Evolutionary conservation across 1,139 yeast genomes (phyloP), one percentile per base, ranked within the genome.

Genomic region (Nadsonia commutata): DNA sequence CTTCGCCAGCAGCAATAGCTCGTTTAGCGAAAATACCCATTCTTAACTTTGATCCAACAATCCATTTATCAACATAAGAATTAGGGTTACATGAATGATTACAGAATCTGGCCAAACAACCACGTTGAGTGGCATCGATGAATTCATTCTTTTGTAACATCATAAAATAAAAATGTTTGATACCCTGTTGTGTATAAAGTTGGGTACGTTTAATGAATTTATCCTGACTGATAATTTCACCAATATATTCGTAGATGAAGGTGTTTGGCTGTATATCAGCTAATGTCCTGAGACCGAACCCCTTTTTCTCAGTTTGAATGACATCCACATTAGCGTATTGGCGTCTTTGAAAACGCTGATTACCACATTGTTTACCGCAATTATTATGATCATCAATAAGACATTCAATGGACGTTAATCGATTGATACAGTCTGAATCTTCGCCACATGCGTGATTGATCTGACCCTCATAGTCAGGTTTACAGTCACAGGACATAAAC

Each of bases 61-160:
- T 93, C 98, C 98, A 90, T 64, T 90, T 90, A 60, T 88, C 96
- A 38, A 90, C 95, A 56, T 75, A 85, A 18, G 95, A 90, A 62
- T 90, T 90, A 4, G 98, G 97, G 52, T 73, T 77, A 62, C 98
- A 90, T 18, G 95, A 84, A 62, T 90, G 98, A 59, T 90, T 90
- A 54, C 93, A 83, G 64, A 88, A 90, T 48, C 98, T 68, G 0
- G 94, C 95, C 46, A 88, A 63, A 19, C 88, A 76, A 2, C 97
- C 98, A 62, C 75, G 81, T 42, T 72, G 68, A 1, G 97, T 88
- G 40, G 98, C 98, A 62, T 90, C 98, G 47, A 90, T 84, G 57
- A 85, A 90, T 56, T 90, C 90, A 49, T 86, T 88, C 56, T 79
- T 82, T 54, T 85, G 94, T 50, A 90, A 72, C 96, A 86, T 86